phyloP scores from a whole-genome alignment of 352 stramenopile species.

The Pythium oligandrum region DNA sequence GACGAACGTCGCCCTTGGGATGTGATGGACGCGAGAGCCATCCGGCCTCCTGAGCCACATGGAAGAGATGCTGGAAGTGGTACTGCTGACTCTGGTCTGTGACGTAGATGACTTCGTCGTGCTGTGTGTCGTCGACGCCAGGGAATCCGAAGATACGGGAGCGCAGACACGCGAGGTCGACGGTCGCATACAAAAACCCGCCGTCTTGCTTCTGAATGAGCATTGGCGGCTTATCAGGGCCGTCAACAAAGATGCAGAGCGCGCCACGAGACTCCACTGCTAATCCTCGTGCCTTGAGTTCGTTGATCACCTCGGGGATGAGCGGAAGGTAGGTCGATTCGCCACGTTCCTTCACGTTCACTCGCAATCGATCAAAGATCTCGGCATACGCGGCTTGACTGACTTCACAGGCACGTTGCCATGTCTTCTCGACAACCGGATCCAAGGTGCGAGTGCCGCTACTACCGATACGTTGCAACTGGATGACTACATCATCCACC shows the following conservation, averaged over 20 bases:
- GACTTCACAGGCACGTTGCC: constrained; percentile 62
- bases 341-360: constrained; percentile 59
- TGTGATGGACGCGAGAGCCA: constrained; percentile 23
- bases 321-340: constrained; percentile 76
- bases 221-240: constrained; percentile 66
- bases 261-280: constrained; percentile 57
- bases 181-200: constrained; percentile 74
- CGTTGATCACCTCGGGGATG: constrained; percentile 37
- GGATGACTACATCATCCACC: constrained; percentile 66
- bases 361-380: constrained; percentile 65
- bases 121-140: constrained; percentile 51
- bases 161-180: constrained; percentile 66
- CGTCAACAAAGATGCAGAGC: constrained; percentile 71
- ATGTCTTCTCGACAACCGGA: constrained; percentile 35
- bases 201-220: constrained; percentile 80
- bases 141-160: constrained; percentile 71
- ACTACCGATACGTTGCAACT: constrained; percentile 54
- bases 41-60: constrained; percentile 42
- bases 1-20: constrained; percentile 37
- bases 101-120: constrained; percentile 81
- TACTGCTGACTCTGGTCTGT: constrained; percentile 77
- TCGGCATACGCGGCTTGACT: constrained; percentile 57
- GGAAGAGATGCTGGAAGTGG: constrained; percentile 79
- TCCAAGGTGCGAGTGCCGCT: constrained; percentile 19
- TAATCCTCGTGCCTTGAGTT: constrained; percentile 40